Evolutionary conservation across 73 alveolate species (phyloP), one percentile per base, ranked within the genome.

Genomic region (Paramecium tetraurelia): DNA sequence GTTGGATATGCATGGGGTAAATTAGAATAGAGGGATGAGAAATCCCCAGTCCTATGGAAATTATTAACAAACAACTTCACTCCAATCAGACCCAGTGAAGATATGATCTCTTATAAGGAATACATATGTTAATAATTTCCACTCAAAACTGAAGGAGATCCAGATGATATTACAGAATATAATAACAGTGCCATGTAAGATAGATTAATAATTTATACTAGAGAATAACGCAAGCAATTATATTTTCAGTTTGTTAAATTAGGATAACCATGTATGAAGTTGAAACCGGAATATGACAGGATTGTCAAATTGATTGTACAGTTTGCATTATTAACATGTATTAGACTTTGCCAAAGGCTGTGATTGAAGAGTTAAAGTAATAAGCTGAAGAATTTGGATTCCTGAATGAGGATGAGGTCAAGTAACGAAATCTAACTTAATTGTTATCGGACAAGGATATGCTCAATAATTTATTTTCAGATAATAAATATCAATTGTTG

Each of bases 1-100:
- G 92, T 96, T 7, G 80, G 92, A 31, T 69, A 89, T 70, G 94
- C 95, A 59, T 96, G 99, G 99, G 99, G 99, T 33, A 90, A 77
- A 36, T 92, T 94, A 92, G 96, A 92, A 36, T 96, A 93, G 38
- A 95, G 93, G 59, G 98, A 96, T 86, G 95, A 93, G 22, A 94
- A 95, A 92, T 93, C 93, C 24, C 92, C 92, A 5, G 83, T 92
- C 36, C 80, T 90, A 43, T 96, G 98, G 98, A 72, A 53, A 16
- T 92, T 95, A 3, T 93, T 93, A 16, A 58, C 70, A 24, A 95
- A 95, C 43, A 86, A 92, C 16, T 71, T 95, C 27, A 40, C 94
- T 35, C 86, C 85, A 84, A 58, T 59, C 6, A 58, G 85, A 89
- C 95, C 96, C 22, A 94, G 89, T 76, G 97, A 95, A 22, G 98